Evolutionary conservation across 768 basidiomycete genomes (phyloP).

Genomic region (Cubamyces sp.): DNA sequence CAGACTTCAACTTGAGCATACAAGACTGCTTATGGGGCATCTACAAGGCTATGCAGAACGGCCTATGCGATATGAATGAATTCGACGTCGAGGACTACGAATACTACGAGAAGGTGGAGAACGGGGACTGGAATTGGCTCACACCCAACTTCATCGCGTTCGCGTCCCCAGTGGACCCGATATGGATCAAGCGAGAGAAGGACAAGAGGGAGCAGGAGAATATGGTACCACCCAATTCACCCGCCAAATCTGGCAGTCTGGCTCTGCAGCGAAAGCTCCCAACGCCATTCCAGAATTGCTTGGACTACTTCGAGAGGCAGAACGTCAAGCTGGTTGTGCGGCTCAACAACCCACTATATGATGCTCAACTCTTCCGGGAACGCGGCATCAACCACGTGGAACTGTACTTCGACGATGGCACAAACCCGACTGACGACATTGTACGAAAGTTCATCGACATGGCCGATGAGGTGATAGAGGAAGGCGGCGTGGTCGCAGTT

Average conservation of each 20-base stretch:
- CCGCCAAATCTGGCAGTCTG: constrained; percentile 38
- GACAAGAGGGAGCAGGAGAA: constrained; percentile 52
- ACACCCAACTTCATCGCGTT: constrained; percentile 93
- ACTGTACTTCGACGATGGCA: constrained; percentile 97
- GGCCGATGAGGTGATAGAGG: constrained; percentile 76
- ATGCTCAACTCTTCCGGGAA: constrained; percentile 77
- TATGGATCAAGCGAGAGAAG: constrained; percentile 78
- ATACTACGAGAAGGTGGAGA: constrained; percentile 93
- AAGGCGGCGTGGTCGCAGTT: constrained; percentile 83
- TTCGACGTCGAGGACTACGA: constrained; percentile 94
- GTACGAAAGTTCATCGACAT: constrained; percentile 89
- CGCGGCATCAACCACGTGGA: constrained; percentile 89
- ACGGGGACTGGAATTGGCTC: constrained; percentile 96
- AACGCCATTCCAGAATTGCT: constrained; percentile 83
- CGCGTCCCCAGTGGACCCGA: constrained; percentile 84
- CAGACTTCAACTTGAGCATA: constrained; percentile 91
- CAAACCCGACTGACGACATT: constrained; percentile 96
- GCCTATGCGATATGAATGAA: constrained; percentile 91
- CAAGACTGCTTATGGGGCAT: constrained; percentile 91
- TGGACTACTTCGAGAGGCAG: constrained; percentile 90
- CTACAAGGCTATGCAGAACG: constrained; percentile 90
- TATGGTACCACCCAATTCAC: constrained; percentile 24
- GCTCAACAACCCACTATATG: constrained; percentile 91
- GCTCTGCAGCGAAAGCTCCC: constrained; percentile 80
- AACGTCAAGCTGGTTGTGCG: constrained; percentile 91